A percentile compares a stretch with the other conserved stretches of the same genome.
Evolutionary conservation across 352 stramenopile species (phyloP).

Genomic region (Thraustochytrium sp.): DNA sequence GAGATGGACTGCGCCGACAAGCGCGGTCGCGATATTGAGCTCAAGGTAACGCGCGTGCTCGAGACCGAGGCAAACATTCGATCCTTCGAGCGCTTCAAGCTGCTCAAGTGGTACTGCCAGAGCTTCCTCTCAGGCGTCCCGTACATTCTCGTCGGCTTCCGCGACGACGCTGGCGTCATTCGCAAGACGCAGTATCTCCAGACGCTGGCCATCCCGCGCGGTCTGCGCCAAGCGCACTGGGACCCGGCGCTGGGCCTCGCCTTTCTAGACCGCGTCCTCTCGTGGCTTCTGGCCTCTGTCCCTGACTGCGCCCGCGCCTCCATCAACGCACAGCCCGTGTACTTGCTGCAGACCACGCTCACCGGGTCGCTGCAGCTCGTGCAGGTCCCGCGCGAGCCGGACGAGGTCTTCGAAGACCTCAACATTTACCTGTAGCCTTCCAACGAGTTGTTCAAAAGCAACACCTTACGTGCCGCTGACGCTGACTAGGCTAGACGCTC

Average conservation of each 20-base stretch:
- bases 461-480: no score
- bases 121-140: constrained; percentile 24
- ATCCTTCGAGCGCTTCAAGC: constrained; percentile 45
- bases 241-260: not conserved
- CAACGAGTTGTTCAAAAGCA: no score
- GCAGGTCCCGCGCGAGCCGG: not conserved
- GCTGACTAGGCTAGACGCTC: no score
- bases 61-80: not conserved
- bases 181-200: constrained; percentile 24
- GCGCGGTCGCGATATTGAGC: not conserved
- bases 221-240: not conserved
- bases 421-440: not conserved
- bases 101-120: constrained; percentile 44
- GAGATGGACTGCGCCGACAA: constrained; percentile 42
- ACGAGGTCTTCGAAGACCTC: not conserved
- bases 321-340: not conserved
- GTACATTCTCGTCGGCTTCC: constrained; percentile 31
- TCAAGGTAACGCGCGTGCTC: constrained; percentile 28
- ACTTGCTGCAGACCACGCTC: not conserved
- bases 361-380: not conserved
- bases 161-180: constrained; percentile 10
- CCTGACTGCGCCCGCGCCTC: not conserved
- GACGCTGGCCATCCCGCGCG: constrained; percentile 2
- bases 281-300: not conserved
- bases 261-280: constrained; percentile 8